Evolutionary conservation across 306 rosid genomes (phyloP).

Genomic region (Fragaria nilgerrensis): DNA sequence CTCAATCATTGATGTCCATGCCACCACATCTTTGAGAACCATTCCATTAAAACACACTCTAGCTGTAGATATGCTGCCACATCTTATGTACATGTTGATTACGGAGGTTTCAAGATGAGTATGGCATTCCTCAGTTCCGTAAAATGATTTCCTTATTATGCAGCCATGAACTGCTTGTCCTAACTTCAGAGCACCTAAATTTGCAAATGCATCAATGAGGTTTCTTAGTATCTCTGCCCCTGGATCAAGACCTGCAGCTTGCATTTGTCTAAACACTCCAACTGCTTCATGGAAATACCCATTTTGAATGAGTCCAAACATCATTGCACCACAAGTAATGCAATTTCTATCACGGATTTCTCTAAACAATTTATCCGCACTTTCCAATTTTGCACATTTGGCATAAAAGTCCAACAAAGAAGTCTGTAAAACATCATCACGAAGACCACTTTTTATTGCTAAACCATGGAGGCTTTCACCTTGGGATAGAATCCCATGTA

Average conservation of each 20-base stretch:
- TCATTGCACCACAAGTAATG: constrained; percentile 53
- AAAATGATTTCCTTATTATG: constrained; percentile 32
- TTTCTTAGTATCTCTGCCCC: constrained; percentile 40
- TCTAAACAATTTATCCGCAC: constrained; percentile 34
- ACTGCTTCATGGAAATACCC: constrained; percentile 43
- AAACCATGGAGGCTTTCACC: constrained; percentile 44
- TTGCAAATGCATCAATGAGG: constrained; percentile 50
- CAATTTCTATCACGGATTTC: constrained; percentile 33
- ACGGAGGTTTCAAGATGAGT: constrained; percentile 44
- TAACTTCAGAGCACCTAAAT: constrained; percentile 49
- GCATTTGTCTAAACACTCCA: constrained; percentile 44
- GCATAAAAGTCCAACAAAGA: constrained; percentile 54
- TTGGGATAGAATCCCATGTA: constrained; percentile 33
- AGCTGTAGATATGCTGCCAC: constrained; percentile 47
- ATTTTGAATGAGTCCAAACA: constrained; percentile 51
- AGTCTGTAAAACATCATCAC: constrained; percentile 43
- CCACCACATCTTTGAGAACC: constrained; percentile 44
- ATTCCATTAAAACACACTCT: constrained; percentile 33
- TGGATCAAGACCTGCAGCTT: constrained; percentile 26
- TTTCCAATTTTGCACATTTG: constrained; percentile 39
- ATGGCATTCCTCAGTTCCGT: constrained; percentile 13
- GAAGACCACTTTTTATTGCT: constrained; percentile 43
- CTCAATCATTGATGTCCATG: constrained; percentile 62
- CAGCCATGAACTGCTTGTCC: constrained; percentile 47
- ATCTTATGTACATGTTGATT: constrained; percentile 51